These are phyloP conservation scores for Mucor plumbeus DNA, from an alignment of 371 early-diverging fungal species.

Conservation along the genomic window DNA sequence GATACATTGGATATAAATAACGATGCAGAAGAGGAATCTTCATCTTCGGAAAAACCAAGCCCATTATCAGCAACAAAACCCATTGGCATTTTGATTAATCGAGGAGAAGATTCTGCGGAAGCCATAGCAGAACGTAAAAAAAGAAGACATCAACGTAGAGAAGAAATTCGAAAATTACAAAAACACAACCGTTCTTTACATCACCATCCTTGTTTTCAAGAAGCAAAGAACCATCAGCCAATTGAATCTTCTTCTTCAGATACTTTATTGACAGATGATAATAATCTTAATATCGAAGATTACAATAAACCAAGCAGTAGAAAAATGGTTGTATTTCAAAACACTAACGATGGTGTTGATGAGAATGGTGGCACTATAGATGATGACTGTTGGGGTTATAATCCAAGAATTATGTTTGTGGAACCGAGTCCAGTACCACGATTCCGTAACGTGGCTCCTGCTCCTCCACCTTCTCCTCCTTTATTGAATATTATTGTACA, in stretches of 20 bases:
- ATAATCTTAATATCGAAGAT: neutral
- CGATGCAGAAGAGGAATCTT: slow-evolving; percentile 8
- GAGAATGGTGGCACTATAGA: slow-evolving; percentile 2
- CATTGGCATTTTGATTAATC: slow-evolving; percentile 32
- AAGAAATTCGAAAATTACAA: slow-evolving; percentile 27
- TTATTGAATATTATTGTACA: slow-evolving; percentile 38
- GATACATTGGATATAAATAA: neutral
- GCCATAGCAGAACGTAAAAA: slow-evolving; percentile 32
- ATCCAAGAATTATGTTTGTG: slow-evolving; percentile 49
- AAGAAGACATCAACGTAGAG: slow-evolving; percentile 29
- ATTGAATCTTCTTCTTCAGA: slow-evolving; percentile 20
- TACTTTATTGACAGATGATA: slow-evolving; percentile 18
- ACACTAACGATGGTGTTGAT: neutral
- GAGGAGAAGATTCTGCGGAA: slow-evolving; percentile 37
- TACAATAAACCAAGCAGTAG: neutral
- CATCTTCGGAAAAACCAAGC: neutral
- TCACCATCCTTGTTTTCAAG: neutral
- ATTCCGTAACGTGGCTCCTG: slow-evolving; percentile 50
- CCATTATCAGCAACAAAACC: slow-evolving; percentile 4
- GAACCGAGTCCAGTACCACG: slow-evolving; percentile 55
- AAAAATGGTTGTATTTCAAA: slow-evolving; percentile 3
- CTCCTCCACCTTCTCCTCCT: slow-evolving; percentile 52
- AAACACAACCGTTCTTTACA: slow-evolving; percentile 11
- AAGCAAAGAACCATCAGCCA: neutral
- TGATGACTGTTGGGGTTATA: slow-evolving; percentile 16